Conservation (phyloP, 495 filamentous ascomycete genomes). For the Rostrohypoxylon terebratum region DNA sequence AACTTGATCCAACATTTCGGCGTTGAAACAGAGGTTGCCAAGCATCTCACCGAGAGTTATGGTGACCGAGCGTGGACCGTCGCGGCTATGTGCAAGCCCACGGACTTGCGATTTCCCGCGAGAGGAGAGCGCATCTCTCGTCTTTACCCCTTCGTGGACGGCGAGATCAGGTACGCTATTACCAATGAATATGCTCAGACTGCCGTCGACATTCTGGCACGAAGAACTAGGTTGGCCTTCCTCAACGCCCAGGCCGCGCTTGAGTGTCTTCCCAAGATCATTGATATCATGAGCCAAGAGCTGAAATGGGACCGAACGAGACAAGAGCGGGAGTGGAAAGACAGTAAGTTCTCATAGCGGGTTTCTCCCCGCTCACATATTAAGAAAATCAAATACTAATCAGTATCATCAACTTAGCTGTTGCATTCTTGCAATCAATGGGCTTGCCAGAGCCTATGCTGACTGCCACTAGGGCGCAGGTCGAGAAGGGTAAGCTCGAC, state of each 20-base stretch:
- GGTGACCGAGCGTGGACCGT: conserved; percentile 98
- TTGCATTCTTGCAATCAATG: conserved; percentile 85
- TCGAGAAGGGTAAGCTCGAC: conserved; percentile 80
- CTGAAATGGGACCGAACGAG: conserved; percentile 81
- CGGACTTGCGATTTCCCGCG: conserved; percentile 86
- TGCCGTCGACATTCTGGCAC: conserved; percentile 88
- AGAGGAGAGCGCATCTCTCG: conserved; percentile 83
- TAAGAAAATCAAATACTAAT: conserved; percentile 2
- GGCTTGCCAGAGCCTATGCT: conserved; percentile 84
- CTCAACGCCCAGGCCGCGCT: conserved; percentile 95
- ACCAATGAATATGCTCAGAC: conserved; percentile 95
- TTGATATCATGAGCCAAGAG: conserved; percentile 94
- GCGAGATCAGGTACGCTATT: conserved; percentile 91
- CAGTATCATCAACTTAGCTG: conserved; percentile 52
- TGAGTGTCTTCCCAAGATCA: conserved; percentile 86
- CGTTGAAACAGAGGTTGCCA: conserved; percentile 93
- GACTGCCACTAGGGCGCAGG: conserved; percentile 75
- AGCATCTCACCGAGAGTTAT: conserved; percentile 89
- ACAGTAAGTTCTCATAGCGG: conserved; percentile 59
- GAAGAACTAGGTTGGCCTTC: conserved; percentile 90
- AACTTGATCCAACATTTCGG: conserved; percentile 98
- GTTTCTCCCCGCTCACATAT: not conserved
- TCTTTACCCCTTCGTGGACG: conserved; percentile 96
- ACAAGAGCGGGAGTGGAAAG: conserved; percentile 87
- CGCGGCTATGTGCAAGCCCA: conserved; percentile 83